Evolutionary conservation across 2,329 filamentous ascomycete genomes (phyloP).

Genomic region (Pleoardoris graminearum): DNA sequence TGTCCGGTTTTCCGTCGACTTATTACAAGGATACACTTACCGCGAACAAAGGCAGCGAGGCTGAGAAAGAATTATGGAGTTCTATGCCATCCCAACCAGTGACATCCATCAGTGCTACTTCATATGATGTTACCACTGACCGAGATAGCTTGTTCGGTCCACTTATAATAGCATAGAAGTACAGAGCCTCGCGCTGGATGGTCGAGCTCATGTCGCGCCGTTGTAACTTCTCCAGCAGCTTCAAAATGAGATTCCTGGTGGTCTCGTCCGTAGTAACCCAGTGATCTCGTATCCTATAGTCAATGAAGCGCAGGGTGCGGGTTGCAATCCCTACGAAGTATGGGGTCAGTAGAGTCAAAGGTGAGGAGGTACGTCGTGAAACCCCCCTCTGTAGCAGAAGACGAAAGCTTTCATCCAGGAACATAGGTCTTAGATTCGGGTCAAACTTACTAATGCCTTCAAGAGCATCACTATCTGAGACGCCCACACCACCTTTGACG

Average conservation of each 20-base stretch:
- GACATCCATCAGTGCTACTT: conserved; percentile 18
- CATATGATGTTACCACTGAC: conserved; percentile 28
- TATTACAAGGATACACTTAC: conserved; percentile 26
- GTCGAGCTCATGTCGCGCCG: conserved; percentile 20
- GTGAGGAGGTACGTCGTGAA: no score
- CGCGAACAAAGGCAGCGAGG: conserved; percentile 32
- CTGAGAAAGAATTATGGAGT: conserved; percentile 22
- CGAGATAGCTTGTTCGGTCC: conserved; percentile 20
- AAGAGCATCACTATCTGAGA: conserved; percentile 32
- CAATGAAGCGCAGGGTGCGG: conserved; percentile 28
- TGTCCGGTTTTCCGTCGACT: no score
- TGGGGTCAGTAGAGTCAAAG: neutral
- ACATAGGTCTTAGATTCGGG: no score
- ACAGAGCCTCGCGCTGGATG: conserved; percentile 36
- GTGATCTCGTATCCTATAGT: conserved; percentile 18
- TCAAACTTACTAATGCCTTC: conserved; percentile 29
- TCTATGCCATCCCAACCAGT: conserved; percentile 14
- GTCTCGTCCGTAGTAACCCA: conserved; percentile 29
- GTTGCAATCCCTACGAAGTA: conserved; percentile 28
- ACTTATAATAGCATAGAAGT: conserved; percentile 35
- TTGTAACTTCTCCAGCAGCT: conserved; percentile 35
- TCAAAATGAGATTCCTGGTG: conserved; percentile 26
- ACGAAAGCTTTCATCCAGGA: no score
- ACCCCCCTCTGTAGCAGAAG: no score
- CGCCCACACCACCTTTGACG: conserved; percentile 25